Evolutionary conservation across 139 green algal genomes (phyloP).

Genomic region (Micractinium conductrix): DNA sequence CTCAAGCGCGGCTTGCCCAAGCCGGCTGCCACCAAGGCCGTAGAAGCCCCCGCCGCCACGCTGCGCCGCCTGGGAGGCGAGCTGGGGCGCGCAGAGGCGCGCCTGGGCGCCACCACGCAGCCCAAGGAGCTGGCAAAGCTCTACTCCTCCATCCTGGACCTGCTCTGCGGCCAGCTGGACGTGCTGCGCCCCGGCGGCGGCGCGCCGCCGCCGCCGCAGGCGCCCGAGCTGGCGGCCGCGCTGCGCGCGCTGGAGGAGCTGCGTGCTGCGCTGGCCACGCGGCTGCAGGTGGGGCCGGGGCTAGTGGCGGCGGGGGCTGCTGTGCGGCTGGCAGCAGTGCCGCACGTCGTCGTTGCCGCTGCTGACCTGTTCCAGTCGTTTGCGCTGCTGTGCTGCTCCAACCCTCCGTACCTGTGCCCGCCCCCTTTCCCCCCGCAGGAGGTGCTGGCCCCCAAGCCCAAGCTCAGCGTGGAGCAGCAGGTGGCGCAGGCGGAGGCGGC

Average conservation of each 20-base stretch:
- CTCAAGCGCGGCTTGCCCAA: conserved; percentile 17
- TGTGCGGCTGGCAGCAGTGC: neutral
- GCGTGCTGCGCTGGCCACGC: neutral
- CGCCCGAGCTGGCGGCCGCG: conserved; percentile 1
- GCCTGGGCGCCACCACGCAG: neutral
- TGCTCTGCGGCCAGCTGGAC: conserved; percentile 27
- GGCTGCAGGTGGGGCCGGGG: neutral
- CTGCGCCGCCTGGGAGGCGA: conserved; percentile 5
- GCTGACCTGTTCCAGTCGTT: neutral
- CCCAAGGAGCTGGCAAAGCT: conserved; percentile 8
- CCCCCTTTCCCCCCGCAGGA: neutral
- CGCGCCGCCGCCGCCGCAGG: neutral
- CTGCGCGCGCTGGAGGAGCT: conserved; percentile 8
- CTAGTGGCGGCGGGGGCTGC: no score
- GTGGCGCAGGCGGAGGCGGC: conserved; percentile 12
- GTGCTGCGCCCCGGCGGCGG: neutral
- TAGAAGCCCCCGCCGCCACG: neutral
- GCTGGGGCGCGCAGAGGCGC: conserved; percentile 11
- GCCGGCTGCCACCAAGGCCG: neutral
- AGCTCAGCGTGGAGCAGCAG: conserved; percentile 8
- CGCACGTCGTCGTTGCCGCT: neutral
- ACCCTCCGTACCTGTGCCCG: neutral
- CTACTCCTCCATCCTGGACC: conserved; percentile 1
- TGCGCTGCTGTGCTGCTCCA: neutral
- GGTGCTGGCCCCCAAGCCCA: conserved; percentile 14